phyloP scores from a whole-genome alignment of 1,284 basidiomycete genomes.

The Stereum hirsutum region DNA sequence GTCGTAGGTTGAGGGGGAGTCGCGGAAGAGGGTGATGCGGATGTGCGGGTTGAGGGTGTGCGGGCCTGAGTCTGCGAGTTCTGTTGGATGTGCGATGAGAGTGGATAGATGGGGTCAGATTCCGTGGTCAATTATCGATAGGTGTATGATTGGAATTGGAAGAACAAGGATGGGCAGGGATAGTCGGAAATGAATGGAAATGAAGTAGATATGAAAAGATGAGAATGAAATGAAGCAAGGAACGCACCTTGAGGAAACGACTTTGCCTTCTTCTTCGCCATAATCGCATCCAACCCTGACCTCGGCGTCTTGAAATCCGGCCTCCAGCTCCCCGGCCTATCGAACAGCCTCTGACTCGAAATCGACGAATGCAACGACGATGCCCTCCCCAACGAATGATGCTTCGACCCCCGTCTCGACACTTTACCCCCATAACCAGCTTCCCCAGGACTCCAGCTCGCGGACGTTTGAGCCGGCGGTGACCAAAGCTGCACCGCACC shows the following conservation, averaged over 20 bases:
- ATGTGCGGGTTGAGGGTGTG: slow-evolving; percentile 9
- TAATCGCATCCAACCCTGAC: slow-evolving; percentile 15
- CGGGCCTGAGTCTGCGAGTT: slow-evolving; percentile 15
- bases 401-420: no score
- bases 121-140: no score
- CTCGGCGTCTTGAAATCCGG: slow-evolving; percentile 23
- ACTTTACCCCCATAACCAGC: no score
- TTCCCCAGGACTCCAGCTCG: neutral
- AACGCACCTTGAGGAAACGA: slow-evolving; percentile 15
- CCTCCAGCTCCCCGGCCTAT: slow-evolving; percentile 24
- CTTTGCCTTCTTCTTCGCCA: slow-evolving; percentile 14
- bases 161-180: no score
- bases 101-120: no score
- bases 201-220: neutral
- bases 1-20: slow-evolving; percentile 10
- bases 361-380: neutral
- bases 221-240: no score
- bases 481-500: neutral
- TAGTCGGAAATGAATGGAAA: neutral
- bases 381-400: no score
- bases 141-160: no score
- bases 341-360: slow-evolving; percentile 4
- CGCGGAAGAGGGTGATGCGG: slow-evolving; percentile 7
- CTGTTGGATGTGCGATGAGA: no score
- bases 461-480: neutral